Conservation (phyloP, 2,329 filamentous ascomycete species). For the Ceratocystis eucalypticola region DNA sequence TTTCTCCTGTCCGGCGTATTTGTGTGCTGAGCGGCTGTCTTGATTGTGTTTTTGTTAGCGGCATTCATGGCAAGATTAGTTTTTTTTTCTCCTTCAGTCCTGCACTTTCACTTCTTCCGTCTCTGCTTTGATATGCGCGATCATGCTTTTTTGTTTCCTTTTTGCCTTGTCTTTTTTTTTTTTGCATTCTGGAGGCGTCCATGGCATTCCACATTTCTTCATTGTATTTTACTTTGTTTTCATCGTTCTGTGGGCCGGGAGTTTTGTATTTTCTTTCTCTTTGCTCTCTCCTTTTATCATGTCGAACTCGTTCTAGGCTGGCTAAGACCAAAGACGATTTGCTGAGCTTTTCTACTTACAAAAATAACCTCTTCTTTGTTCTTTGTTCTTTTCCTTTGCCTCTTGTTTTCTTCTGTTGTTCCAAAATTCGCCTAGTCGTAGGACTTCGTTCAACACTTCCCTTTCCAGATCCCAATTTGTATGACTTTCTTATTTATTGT, state of each 20-base stretch:
- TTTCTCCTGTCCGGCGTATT: not conserved
- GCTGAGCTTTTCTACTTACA: not conserved
- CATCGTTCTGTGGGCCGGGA: not conserved
- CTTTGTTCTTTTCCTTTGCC: not conserved
- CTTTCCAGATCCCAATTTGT: not conserved
- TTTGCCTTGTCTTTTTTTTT: not conserved
- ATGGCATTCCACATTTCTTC: not conserved
- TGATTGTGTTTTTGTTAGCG: constrained; percentile 10
- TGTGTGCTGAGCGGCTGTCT: not conserved
- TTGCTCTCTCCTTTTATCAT: constrained; percentile 19
- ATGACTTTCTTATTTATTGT: not conserved
- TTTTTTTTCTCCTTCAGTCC: constrained; percentile 21
- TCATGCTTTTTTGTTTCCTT: constrained; percentile 9
- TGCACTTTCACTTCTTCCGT: not conserved
- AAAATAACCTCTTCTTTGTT: constrained; percentile 2
- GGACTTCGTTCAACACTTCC: not conserved
- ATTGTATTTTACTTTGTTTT: constrained; percentile 10
- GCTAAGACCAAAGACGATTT: not conserved
- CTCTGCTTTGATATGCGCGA: constrained; percentile 1
- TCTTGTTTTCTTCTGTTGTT: not conserved
- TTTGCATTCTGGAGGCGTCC: not conserved
- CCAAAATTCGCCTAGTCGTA: not conserved
- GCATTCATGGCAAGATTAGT: constrained; percentile 8
- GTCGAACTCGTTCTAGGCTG: not conserved
- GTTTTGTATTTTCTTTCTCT: constrained; percentile 5